Evolutionary conservation across 805 yeast genomes (phyloP), one percentile per base, ranked within the genome.

Genomic region (Wickerhamomyces chambardii): DNA sequence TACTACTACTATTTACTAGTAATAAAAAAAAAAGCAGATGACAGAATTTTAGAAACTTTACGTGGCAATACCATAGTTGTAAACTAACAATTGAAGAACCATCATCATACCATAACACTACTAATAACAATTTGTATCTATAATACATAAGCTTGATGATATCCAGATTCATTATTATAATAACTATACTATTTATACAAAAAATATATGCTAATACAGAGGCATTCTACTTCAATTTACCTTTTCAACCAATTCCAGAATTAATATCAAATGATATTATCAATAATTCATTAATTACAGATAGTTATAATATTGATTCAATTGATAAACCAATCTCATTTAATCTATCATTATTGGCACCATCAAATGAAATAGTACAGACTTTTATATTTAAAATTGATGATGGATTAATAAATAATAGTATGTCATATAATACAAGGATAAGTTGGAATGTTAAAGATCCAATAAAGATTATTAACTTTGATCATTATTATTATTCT

Each of bases 171-270:
- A n/a, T n/a, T n/a, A n/a, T n/a, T n/a, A n/a, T n/a, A n/a, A n/a
- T n/a, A n/a, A n/a, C n/a, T n/a, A n/a, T n/a, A n/a, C n/a, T n/a
- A n/a, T n/a, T n/a, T n/a, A n/a, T n/a, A n/a, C n/a, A n/a, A n/a
- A n/a, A n/a, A n/a, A n/a, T n/a, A n/a, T n/a, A n/a, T n/a, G 51
- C 47, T 3, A 47, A 47, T 27, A 45, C 51, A 1, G 51, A 47
- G 26, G 48, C 50, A 1, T 43, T 46, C 30, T 46, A 31, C 28
- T 44, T 40, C 37, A 29, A 31, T 14, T 12, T 24, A 4, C 19
- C 36, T 5, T 15, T 5, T 12, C 33, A 18, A 33, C 27, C 29
- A 34, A 6, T n/a, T 12, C 2, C 27, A 11, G 22, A 19, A 19
- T 8, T 19, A 19, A 7, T 19, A 4, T 19, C 22, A 6, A 19